Evolutionary conservation across 495 filamentous ascomycete genomes (phyloP), one percentile per base, ranked within the genome.

Genomic region (Trichoderma reesei): DNA sequence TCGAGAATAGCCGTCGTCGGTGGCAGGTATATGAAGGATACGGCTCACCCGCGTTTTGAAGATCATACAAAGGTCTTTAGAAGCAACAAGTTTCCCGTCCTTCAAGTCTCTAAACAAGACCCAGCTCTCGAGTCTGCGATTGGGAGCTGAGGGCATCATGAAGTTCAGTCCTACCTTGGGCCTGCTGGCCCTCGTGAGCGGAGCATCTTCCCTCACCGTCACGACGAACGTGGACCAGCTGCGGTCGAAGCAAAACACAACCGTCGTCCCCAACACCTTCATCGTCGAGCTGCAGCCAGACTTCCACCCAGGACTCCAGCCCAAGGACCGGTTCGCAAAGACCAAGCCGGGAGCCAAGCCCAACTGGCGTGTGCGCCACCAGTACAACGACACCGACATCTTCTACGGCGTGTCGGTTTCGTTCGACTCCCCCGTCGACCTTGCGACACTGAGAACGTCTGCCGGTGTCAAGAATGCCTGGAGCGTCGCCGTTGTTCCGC

Each of bases 391-490:
- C 11, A 34, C 20, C 7, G 51, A 34, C 20, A 2, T 13, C 7
- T 56, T 56, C 11, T 34, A 18, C n/a, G 51, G 51, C 8, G 51
- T 56, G 3, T 34, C 51, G 1, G 26, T 56, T 8, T 31, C 51
- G 1, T 56, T 56, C n/a, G 51, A 56, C 10, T 5, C 31, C 9
- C 20, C 31, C 7, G 51, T 56, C 10, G 51, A 56, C 8, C 51
- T 34, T 13, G 51, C 20, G 3, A 33, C 51, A 13, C 8, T 56
- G 51, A 33, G 10, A n/a, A 9, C 31, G 20, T 33, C 51, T 4
- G 51, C 51, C 26, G 51, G 51, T 10, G 51, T 56, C 2, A 56
- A 56, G 51, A 56, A 56, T 56, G 51, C 51, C 26, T 56, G 51
- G 51, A 31, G 14, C 5, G 51, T 56, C 31, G 26, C 51, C 0